phyloP scores from a whole-genome alignment of 2,329 filamentous ascomycete species.

The Verticillium klebahnii region DNA sequence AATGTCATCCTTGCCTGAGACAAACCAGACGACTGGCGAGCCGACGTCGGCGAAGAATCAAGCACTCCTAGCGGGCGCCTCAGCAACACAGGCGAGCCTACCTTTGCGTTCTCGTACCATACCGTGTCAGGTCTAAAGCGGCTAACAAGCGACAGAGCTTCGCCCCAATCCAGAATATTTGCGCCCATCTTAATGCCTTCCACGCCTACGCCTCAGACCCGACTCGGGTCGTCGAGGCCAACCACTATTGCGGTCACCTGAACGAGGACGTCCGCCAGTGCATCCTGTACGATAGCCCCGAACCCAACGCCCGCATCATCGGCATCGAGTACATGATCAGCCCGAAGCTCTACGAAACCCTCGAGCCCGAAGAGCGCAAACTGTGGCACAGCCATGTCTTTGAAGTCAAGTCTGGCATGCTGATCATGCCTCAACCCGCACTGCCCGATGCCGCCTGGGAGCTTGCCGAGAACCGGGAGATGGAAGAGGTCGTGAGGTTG shows the following conservation, averaged over 20 bases:
- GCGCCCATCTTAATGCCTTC: slow-evolving; percentile 82
- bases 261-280: slow-evolving; percentile 75
- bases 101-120: background rate
- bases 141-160: slow-evolving; percentile 48
- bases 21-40: slow-evolving; percentile 32
- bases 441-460: slow-evolving; percentile 66
- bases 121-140: too few relatives aligned
- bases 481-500: slow-evolving; percentile 68
- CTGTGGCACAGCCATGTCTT: slow-evolving; percentile 77
- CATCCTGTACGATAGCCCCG: slow-evolving; percentile 72
- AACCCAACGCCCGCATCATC: slow-evolving; percentile 66
- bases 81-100: slow-evolving; percentile 45
- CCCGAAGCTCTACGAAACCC: slow-evolving; percentile 59
- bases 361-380: slow-evolving; percentile 62
- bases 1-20: slow-evolving; percentile 8
- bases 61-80: slow-evolving; percentile 57
- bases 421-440: slow-evolving; percentile 66
- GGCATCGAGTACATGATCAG: slow-evolving; percentile 88
- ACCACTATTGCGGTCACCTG: slow-evolving; percentile 81
- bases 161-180: slow-evolving; percentile 67
- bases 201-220: slow-evolving; percentile 76
- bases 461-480: slow-evolving; percentile 70
- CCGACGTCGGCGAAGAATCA: slow-evolving; percentile 51
- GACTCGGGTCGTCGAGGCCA: slow-evolving; percentile 65
- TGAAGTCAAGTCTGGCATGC: slow-evolving; percentile 74